Evolutionary conservation across 2,329 filamentous ascomycete species (phyloP), one percentile per base, ranked within the genome.

Genomic region (Lomentospora prolificans): DNA sequence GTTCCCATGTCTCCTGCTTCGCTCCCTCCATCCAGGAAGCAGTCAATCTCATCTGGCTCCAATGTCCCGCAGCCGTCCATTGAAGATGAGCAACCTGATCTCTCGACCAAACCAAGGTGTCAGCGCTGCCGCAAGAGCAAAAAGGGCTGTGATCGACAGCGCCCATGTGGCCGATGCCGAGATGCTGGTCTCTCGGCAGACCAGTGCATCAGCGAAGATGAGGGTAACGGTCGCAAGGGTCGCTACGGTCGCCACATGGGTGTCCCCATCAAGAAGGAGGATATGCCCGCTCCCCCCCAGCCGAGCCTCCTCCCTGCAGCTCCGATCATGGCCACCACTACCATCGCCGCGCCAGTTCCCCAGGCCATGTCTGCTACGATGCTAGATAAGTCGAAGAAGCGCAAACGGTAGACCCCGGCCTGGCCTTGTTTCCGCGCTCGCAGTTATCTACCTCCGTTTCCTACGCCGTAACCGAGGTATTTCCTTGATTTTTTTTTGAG

Each of bases 51-150:
- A 9, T 90, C 89, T 12, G 71, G 70, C 12, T 69, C 68, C 12
- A 65, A 69, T 36, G 61, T 75, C 50, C 71, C 76, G 4, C 46
- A 51, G 4, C 73, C 75, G 6, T 51, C 54, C 46, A 51, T 51
- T 25, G 89, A 96, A 61, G 91, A 96, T 61, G 91, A 96, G 57
- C 77, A 96, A 51, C 94, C 91, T 3, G 92, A 99, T 64, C 75
- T 97, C 19, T 96, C 92, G 0, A 91, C 87, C 61, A 96, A 97
- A 73, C 94, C 94, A 57, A 90, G 94, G 60, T 99, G 94, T 76
- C 94, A 99, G 70, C 87, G 94, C 57, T 99, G 94, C 78, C 87
- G 94, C 65, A 99, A 99, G 82, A 97, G 92, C 75, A 99, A 99
- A 79, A 99, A 99, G 74, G 94, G 94, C 10, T 99, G 94, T 68